These are phyloP conservation scores for Penicillium cataractarum DNA, from an alignment of 495 filamentous ascomycete species.

Conservation along the genomic window DNA sequence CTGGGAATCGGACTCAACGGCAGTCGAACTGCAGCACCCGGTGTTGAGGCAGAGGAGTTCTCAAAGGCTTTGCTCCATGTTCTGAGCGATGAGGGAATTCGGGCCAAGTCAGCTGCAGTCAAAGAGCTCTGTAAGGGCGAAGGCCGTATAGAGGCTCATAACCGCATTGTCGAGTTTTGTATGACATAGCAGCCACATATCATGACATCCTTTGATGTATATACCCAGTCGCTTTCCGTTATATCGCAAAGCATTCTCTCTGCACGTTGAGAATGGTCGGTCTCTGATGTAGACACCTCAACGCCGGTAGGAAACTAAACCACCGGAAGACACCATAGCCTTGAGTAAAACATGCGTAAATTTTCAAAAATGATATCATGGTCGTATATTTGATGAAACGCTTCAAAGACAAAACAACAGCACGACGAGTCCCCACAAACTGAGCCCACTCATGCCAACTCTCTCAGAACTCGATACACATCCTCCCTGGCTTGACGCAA, in stretches of 20 bases:
- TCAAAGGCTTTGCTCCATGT: constrained; percentile 35
- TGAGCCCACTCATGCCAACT: constrained; percentile 22
- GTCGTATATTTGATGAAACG: neutral
- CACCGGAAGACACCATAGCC: neutral
- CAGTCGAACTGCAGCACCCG: constrained; percentile 38
- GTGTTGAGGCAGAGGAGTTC: constrained; percentile 35
- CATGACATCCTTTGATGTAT: constrained; percentile 1
- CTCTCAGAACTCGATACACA: constrained; percentile 46
- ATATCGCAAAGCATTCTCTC: neutral
- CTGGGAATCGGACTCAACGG: constrained; percentile 55
- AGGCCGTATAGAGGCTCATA: constrained; percentile 27
- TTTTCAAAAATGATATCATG: neutral
- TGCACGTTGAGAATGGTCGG: neutral
- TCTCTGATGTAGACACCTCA: neutral
- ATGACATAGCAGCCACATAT: neutral
- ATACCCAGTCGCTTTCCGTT: constrained; percentile 6
- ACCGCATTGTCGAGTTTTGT: constrained; percentile 27
- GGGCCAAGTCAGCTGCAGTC: constrained; percentile 16
- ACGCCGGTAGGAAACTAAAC: neutral
- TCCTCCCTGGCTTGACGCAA: constrained; percentile 49
- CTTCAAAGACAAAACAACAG: neutral
- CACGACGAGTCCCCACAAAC: no score
- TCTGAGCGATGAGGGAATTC: constrained; percentile 28
- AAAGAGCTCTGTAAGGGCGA: constrained; percentile 24
- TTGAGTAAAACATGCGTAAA: neutral